phyloP scores from a whole-genome alignment of 2,329 filamentous ascomycete species.

The Penicillium oxalicum region DNA sequence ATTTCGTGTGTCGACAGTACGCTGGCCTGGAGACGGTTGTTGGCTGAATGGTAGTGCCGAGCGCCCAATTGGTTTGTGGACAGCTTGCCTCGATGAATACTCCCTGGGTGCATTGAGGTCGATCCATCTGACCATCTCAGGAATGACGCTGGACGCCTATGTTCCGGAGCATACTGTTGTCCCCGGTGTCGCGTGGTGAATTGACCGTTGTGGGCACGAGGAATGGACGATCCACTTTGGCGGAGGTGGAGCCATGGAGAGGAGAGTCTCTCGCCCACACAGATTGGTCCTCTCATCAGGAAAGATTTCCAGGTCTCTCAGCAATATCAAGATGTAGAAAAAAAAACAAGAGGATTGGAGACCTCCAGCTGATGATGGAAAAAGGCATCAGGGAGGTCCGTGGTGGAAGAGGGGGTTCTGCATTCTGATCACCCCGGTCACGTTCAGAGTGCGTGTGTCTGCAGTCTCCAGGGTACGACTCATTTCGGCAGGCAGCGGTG shows the following conservation, averaged over 20 bases:
- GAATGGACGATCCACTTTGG: conserved; percentile 16
- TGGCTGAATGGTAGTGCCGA: conserved; percentile 1
- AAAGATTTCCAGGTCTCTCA: not conserved
- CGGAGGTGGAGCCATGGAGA: conserved; percentile 24
- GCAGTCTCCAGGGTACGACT: too few species aligned
- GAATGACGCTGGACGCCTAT: conserved; percentile 3
- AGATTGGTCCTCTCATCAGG: conserved; percentile 22
- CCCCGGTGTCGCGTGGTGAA: conserved; percentile 2
- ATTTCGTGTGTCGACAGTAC: not conserved
- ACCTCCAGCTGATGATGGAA: not conserved
- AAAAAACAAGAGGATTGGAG: not conserved
- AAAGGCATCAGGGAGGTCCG: too few species aligned
- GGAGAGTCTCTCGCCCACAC: conserved; percentile 23
- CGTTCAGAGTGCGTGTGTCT: too few species aligned
- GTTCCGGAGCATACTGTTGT: not conserved
- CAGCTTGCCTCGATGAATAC: not conserved
- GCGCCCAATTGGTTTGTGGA: not conserved
- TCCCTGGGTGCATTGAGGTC: not conserved
- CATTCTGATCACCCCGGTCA: too few species aligned
- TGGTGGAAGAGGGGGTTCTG: too few species aligned
- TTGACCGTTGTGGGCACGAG: conserved; percentile 2
- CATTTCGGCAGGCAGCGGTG: too few species aligned
- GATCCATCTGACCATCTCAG: not conserved
- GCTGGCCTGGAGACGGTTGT: conserved; percentile 1
- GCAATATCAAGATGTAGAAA: not conserved